Base-by-base conservation (phyloP, 495 filamentous ascomycete genomes). In the Acidomyces sp. region DNA sequence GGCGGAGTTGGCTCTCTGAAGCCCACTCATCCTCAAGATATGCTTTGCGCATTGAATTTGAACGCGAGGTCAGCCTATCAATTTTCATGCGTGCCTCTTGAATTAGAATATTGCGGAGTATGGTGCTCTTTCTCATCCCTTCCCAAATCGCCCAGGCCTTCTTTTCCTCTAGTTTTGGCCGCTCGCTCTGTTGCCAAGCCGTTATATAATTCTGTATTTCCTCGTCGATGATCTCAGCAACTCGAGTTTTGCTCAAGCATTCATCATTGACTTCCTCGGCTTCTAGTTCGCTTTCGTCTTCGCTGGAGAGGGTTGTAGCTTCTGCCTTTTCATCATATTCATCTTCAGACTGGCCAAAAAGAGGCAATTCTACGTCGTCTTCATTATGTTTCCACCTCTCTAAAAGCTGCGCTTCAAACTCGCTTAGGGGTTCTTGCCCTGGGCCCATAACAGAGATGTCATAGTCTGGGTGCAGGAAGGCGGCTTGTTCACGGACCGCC, bases 111-210 rank as follows among this genome's bases (percentile, higher is more conserved):
- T 37, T 20, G 3, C 51, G 48, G 0, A 34, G 4, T 32, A 20
- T 29, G 16, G 52, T 54, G 18, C 52, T 39, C n/a, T 51, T 55
- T 43, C 53, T 69, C 2, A 63, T 65, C 20, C 52, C 62, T 12
- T 58, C 62, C 83, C 86, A 93, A 11, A 78, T 45, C n/a, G 48
- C 57, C 46, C 68, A 72, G 0, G 79, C 78, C 34, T 66, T 70
- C 10, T 35, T 39, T 19, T 39, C 46, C 34, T 70, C 60, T 13
- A 68, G 56, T 31, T 64, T 70, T 2, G 77, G 72, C 33, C 69
- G 60, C 43, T 70, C 69, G 6, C 56, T 66, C 7, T 57, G 42
- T 22, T 55, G 58, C 85, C 85, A 93, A 6, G 58, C 55, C 4
- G 55, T 53, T 33, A 74, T 63, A 17, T 77, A 61, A 7, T 67